phyloP scores from a whole-genome alignment of 371 early-diverging fungal species.

The Nematocida ausubeli region DNA sequence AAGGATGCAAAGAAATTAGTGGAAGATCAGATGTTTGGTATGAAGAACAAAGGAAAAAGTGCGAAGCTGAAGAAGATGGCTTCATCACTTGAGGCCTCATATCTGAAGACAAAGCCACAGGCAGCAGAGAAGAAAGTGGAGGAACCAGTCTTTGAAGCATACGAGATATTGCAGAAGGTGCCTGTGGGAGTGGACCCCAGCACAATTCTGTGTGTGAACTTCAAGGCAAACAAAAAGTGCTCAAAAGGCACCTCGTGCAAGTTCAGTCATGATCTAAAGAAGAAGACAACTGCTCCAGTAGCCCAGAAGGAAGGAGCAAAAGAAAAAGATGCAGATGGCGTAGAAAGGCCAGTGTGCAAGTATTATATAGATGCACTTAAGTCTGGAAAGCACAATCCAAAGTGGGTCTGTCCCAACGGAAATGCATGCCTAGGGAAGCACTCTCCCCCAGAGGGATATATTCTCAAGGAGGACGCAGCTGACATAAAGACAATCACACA shows the following conservation, averaged over 20 bases:
- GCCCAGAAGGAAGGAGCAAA: conserved; percentile 57
- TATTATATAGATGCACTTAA: conserved; percentile 95
- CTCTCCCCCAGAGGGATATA: conserved; percentile 90
- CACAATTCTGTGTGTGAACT: conserved; percentile 84
- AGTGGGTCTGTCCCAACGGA: conserved; percentile 91
- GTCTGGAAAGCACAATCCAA: conserved; percentile 86
- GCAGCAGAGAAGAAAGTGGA: conserved; percentile 7
- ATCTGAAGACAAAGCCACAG: conserved; percentile 37
- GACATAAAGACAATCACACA: conserved; percentile 53
- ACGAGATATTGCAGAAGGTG: conserved; percentile 80
- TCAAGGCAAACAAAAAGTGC: conserved; percentile 80
- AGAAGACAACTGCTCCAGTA: conserved; percentile 73
- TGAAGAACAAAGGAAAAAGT: conserved; percentile 56
- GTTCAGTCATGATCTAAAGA: conserved; percentile 90
- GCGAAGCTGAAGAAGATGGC: conserved; percentile 53
- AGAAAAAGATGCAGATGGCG: conserved; percentile 90
- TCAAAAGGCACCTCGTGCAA: conserved; percentile 87
- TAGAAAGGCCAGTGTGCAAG: conserved; percentile 86
- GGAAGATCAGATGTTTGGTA: conserved; percentile 56
- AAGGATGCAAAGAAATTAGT: conserved; percentile 56
- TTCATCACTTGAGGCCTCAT: conserved; percentile 47
- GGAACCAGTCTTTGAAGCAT: conserved; percentile 14
- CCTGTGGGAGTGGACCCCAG: conserved; percentile 93
- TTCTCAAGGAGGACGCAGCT: conserved; percentile 69
- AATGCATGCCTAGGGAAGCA: conserved; percentile 83